Percentiles rank a stretch among this genome's conserved stretches.
Conservation (phyloP, 345 rosid species). For the Citrus hindsii region DNA sequence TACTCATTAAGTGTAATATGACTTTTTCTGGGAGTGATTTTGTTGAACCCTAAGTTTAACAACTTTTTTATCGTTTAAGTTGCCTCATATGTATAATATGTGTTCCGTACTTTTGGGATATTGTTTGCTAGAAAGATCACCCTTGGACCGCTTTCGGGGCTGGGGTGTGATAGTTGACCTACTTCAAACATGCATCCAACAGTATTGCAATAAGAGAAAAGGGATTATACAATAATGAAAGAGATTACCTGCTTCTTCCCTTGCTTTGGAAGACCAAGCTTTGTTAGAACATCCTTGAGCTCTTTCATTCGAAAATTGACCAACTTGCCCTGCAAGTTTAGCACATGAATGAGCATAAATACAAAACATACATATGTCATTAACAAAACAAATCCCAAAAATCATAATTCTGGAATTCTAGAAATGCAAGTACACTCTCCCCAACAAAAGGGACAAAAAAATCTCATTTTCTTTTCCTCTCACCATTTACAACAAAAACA, state of each 20-base stretch:
- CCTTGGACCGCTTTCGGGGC: too few species aligned
- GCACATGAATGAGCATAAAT: not conserved
- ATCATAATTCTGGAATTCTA: not conserved
- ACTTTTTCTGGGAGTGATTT: too few species aligned
- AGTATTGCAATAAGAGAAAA: not conserved
- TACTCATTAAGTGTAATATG: too few species aligned
- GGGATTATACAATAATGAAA: not conserved
- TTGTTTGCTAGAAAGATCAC: too few species aligned
- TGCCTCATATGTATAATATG: too few species aligned
- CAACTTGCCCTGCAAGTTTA: conserved; percentile 29
- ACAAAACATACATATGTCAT: too few species aligned
- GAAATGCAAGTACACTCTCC: not conserved
- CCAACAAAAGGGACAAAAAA: not conserved
- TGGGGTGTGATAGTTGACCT: not conserved
- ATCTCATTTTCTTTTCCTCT: too few species aligned
- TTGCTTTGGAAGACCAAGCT: conserved; percentile 34
- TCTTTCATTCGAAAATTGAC: conserved; percentile 34
- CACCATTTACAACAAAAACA: not conserved
- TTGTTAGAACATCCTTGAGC: conserved; percentile 36
- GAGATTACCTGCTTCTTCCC: conserved; percentile 39
- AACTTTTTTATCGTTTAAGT: too few species aligned
- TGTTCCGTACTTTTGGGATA: too few species aligned
- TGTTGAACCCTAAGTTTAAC: too few species aligned
- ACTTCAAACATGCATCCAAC: not conserved
- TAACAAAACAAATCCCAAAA: not conserved